Evolutionary conservation across 2,329 filamentous ascomycete species (phyloP).

Genomic region (Bipolaris victoriae): DNA sequence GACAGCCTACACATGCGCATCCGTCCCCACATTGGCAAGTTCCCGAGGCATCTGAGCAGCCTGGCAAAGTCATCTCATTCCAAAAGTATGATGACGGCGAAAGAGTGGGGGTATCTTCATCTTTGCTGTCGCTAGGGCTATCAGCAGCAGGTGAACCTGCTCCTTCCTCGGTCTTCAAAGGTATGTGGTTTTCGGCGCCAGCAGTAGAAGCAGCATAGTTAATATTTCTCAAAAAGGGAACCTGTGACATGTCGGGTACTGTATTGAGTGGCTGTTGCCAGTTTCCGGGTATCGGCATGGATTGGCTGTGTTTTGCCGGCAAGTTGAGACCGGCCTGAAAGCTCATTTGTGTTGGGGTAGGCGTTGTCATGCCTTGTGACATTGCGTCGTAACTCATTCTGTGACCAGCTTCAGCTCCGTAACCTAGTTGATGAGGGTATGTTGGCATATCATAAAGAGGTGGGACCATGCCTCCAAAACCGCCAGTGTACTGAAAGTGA

Average conservation of each 20-base stretch:
- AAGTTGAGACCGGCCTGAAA: constrained; percentile 31
- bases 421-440: constrained; percentile 43
- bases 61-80: constrained; percentile 45
- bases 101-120: constrained; percentile 43
- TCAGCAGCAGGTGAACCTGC: constrained; percentile 27
- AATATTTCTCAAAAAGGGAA: constrained; percentile 24
- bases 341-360: constrained; percentile 25
- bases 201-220: constrained; percentile 16
- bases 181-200: constrained; percentile 10
- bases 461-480: constrained; percentile 38
- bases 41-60: constrained; percentile 57
- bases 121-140: constrained; percentile 39
- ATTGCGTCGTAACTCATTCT: constrained; percentile 23
- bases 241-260: constrained; percentile 16
- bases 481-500: constrained; percentile 44
- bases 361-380: constrained; percentile 26
- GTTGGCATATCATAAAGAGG: constrained; percentile 45
- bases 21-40: constrained; percentile 61
- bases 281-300: constrained; percentile 21
- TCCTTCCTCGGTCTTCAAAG: constrained; percentile 23
- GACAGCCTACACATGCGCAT: constrained; percentile 60
- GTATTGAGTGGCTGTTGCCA: constrained; percentile 35
- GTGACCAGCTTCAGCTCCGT: constrained; percentile 33
- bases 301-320: constrained; percentile 19
- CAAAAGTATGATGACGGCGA: constrained; percentile 49